These are phyloP conservation scores for Delphinella strobiligena DNA, from an alignment of 2,329 filamentous ascomycete species.

Conservation along the genomic window DNA sequence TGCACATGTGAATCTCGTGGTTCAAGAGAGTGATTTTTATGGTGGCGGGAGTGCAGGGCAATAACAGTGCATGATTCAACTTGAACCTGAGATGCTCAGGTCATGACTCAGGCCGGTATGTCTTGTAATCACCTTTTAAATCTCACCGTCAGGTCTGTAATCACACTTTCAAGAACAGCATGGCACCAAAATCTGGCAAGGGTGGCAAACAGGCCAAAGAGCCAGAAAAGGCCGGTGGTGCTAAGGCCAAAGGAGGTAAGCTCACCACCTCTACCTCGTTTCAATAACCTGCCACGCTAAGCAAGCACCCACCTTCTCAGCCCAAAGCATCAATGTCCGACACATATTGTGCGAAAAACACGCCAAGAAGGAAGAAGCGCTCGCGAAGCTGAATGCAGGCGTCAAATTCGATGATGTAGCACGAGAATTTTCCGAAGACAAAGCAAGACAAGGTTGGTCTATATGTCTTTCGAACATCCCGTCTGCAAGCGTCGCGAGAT, in stretches of 20 bases:
- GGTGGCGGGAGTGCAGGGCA: too few relatives aligned
- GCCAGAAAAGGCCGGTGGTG: slow-evolving; percentile 18
- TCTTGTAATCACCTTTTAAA: too few relatives aligned
- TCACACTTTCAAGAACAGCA: background rate
- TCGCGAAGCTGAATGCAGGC: slow-evolving; percentile 54
- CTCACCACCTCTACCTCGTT: background rate
- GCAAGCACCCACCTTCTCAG: slow-evolving; percentile 17
- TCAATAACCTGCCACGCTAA: background rate
- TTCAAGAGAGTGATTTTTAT: too few relatives aligned
- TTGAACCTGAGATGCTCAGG: too few relatives aligned
- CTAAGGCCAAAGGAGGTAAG: slow-evolving; percentile 36
- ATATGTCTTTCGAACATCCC: background rate
- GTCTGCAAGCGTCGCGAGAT: background rate
- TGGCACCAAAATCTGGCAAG: slow-evolving; percentile 16
- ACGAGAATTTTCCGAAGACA: slow-evolving; percentile 62
- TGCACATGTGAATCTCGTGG: too few relatives aligned
- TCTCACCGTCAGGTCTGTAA: too few relatives aligned
- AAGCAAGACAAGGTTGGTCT: slow-evolving; percentile 47
- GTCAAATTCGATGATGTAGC: slow-evolving; percentile 67
- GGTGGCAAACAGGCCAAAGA: slow-evolving; percentile 15
- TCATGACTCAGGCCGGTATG: too few relatives aligned
- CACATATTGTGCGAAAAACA: slow-evolving; percentile 72
- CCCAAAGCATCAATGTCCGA: slow-evolving; percentile 59
- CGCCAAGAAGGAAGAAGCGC: slow-evolving; percentile 63
- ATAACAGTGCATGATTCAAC: too few relatives aligned